phyloP scores from a whole-genome alignment of 768 basidiomycete genomes.

The Exidia glandulosa region DNA sequence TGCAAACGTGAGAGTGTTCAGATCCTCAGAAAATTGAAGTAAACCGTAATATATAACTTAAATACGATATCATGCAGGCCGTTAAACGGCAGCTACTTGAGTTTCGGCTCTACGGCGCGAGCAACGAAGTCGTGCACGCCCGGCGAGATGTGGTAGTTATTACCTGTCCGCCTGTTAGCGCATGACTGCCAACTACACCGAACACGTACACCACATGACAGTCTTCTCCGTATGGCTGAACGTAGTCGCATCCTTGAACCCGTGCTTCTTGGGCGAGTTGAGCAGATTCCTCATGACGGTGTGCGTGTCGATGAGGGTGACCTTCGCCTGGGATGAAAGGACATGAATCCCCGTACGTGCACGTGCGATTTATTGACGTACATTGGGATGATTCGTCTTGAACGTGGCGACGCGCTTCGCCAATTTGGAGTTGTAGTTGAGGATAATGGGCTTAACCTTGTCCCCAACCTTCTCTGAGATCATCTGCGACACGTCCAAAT shows the following conservation, averaged over 20 bases:
- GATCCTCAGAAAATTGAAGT: too few relatives aligned
- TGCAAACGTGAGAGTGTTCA: too few relatives aligned
- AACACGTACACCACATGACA: background rate
- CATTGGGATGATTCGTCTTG: slow-evolving; percentile 33
- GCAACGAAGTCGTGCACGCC: background rate
- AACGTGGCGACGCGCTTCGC: slow-evolving; percentile 29
- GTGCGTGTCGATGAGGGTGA: background rate
- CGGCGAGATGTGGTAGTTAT: background rate
- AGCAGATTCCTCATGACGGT: background rate
- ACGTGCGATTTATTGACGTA: slow-evolving; percentile 15
- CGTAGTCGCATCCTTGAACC: background rate
- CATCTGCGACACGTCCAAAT: background rate
- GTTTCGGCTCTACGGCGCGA: too few relatives aligned
- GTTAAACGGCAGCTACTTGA: too few relatives aligned
- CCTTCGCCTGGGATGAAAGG: background rate
- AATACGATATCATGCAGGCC: too few relatives aligned
- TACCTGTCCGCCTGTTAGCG: background rate
- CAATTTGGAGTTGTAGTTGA: slow-evolving; percentile 41
- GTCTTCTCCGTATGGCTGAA: background rate
- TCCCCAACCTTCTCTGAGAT: slow-evolving; percentile 19
- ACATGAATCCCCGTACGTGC: background rate
- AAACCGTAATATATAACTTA: too few relatives aligned
- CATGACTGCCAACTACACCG: background rate
- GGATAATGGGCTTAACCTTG: slow-evolving; percentile 34
- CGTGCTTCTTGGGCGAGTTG: background rate